These are phyloP conservation scores for Lodderomyces margitis DNA, from an alignment of 1,139 yeast species.

Conservation along the genomic window DNA sequence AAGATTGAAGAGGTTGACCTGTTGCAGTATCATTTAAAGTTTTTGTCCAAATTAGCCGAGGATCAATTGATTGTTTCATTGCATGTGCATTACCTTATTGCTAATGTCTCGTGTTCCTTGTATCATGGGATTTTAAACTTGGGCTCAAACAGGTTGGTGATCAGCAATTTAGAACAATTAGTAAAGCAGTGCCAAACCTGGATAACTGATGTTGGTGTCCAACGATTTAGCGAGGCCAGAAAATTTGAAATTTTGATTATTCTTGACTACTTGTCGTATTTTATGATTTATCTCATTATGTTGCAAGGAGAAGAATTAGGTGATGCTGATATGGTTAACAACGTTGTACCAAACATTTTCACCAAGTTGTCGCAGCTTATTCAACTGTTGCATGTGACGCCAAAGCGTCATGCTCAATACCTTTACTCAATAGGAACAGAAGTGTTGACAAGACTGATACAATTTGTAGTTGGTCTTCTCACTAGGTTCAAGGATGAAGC, in stretches of 20 bases:
- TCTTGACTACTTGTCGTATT: slow-evolving; percentile 31
- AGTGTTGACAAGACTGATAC: slow-evolving; percentile 31
- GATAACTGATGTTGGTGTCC: slow-evolving; percentile 22
- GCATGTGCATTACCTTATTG: slow-evolving; percentile 30
- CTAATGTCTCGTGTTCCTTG: slow-evolving; percentile 25
- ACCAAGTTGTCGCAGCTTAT: slow-evolving; percentile 20
- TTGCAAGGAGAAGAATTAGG: slow-evolving; percentile 36
- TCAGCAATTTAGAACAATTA: slow-evolving; percentile 24
- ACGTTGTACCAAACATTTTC: slow-evolving; percentile 25
- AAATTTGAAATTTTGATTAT: slow-evolving; percentile 28
- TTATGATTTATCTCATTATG: slow-evolving; percentile 29
- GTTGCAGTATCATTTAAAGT: slow-evolving; percentile 27
- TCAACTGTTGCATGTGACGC: slow-evolving; percentile 13
- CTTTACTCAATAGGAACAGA: slow-evolving; percentile 31
- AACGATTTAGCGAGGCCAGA: slow-evolving; percentile 17
- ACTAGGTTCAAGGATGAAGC: slow-evolving; percentile 25
- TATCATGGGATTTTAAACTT: slow-evolving; percentile 25
- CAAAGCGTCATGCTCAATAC: slow-evolving; percentile 21
- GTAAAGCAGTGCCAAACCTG: slow-evolving; percentile 24
- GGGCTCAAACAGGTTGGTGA: slow-evolving; percentile 24
- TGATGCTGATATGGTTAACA: slow-evolving; percentile 19
- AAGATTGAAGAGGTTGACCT: slow-evolving; percentile 28
- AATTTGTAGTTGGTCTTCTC: slow-evolving; percentile 36
- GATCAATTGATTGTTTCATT: slow-evolving; percentile 22
- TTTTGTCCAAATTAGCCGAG: slow-evolving; percentile 19